Base-by-base conservation (phyloP, 495 filamentous ascomycete species). In the Penicillium bialowiezense region DNA sequence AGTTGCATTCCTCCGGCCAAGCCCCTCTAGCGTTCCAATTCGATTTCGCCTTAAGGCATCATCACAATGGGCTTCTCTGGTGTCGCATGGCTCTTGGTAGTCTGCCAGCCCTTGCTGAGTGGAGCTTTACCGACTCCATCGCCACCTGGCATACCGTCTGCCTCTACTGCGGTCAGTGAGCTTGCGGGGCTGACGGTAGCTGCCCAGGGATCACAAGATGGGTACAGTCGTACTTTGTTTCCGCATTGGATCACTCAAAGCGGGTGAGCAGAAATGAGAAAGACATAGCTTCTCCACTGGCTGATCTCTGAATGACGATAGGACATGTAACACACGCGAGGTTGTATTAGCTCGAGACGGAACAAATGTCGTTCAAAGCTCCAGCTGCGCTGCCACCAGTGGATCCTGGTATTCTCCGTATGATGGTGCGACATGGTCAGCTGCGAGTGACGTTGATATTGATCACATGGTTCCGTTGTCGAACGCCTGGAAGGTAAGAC, bases 401-500 rank as follows among this genome's bases (percentile, higher is more conserved):
- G 87, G 87, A 4, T 67, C 62, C 8, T 90, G 87, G 87, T 65
- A 54, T 15, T 82, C 76, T 17, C 82, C 83, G 1, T 90, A 83
- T 59, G 87, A 90, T 53, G 85, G 85, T 1, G 83, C 68, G 0
- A 83, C 73, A 3, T 89, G 86, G 86, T 85, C 82, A 0, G 65
- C 66, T 5, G 72, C 83, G 0, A 76, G 75, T 7, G 85, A 89
- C 62, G 51, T 90, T 2, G 83, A 89, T 54, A 88, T 90, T 47
- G 87, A 90, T 57, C 87, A 90, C 63, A 69, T 90, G 60, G 85
- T 90, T 13, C 86, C 87, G 1, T 58, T 90, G 35, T 81, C 80
- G 55, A 85, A 88, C 60, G 85, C 87, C 7, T 90, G 86, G 87
- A 81, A 83, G 57, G 81, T 85, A 50, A 32, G 70, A 23, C 56